phyloP scores from a whole-genome alignment of 768 basidiomycete genomes.

The Clitopilus hobsonii region DNA sequence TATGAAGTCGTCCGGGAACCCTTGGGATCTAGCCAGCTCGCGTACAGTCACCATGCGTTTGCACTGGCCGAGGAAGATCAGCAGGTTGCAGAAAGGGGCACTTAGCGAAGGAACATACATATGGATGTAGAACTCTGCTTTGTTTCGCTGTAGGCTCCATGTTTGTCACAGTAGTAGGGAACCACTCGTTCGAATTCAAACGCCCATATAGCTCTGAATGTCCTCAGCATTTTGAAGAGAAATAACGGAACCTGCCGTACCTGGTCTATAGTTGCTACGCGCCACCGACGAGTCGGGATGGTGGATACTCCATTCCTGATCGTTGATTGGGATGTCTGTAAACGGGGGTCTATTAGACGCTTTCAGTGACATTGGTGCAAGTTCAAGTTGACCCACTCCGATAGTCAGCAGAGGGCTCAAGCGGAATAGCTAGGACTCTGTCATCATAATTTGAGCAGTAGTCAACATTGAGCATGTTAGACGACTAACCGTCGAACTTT shows the following conservation, averaged over 20 bases:
- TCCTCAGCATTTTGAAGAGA: background rate
- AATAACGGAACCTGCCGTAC: slow-evolving; percentile 23
- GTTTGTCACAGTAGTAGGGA: slow-evolving; percentile 76
- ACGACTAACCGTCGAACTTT: slow-evolving; percentile 54
- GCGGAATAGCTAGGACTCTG: slow-evolving; percentile 59
- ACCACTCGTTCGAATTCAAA: slow-evolving; percentile 48
- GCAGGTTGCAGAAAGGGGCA: background rate
- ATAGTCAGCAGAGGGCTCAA: slow-evolving; percentile 59
- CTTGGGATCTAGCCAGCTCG: slow-evolving; percentile 77
- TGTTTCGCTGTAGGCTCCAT: slow-evolving; percentile 79
- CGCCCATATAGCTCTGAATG: slow-evolving; percentile 48
- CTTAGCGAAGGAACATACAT: slow-evolving; percentile 32
- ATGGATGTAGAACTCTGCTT: slow-evolving; percentile 61
- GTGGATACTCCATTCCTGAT: slow-evolving; percentile 55
- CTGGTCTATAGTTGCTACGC: slow-evolving; percentile 42
- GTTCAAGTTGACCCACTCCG: slow-evolving; percentile 33
- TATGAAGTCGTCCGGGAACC: slow-evolving; percentile 71
- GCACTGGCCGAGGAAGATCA: slow-evolving; percentile 40
- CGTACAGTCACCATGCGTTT: slow-evolving; percentile 69
- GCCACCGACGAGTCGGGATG: slow-evolving; percentile 60
- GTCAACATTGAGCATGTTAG: background rate
- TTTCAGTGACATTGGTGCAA: no score
- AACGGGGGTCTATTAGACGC: no score
- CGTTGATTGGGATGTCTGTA: slow-evolving; percentile 37
- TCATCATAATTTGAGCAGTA: background rate